Evolutionary conservation across 2,329 filamentous ascomycete genomes (phyloP), one percentile per base, ranked within the genome.

Genomic region (Sarocladium oryzae): DNA sequence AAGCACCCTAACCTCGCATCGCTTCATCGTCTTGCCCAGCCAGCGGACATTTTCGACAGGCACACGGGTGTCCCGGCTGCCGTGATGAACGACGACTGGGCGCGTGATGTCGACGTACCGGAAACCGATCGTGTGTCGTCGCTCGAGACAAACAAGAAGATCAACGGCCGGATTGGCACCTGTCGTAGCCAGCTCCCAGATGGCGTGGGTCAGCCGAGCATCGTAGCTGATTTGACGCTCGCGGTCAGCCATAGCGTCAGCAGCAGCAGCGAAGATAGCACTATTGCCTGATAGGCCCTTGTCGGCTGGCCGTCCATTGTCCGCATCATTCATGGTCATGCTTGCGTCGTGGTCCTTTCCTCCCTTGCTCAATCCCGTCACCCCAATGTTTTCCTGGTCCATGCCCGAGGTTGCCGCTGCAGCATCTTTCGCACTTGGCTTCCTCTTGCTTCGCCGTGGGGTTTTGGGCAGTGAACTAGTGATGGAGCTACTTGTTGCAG

Each of bases 21-120:
- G 78, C 26, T 88, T 83, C 91, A 99, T 97, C 37, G 88, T 88
- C 68, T 91, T 91, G 53, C 90, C 91, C 7, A 99, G 77, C 93
- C 93, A 99, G 57, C 86, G 81, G 20, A 96, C 89, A 61, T 99
- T 99, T 52, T 96, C 93, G 13, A 96, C 86, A 0, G 93, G 93
- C 1, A 99, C 93, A 21, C 93, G 81, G 6, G 86, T 90, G 62
- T 99, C 93, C 59, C 88, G 84, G 62, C 83, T 89, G 33, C 93
- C 93, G 65, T 99, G 93, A 62, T 96, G 92, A 57, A 99, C 96
- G 21, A 96, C 86, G 0, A 97, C 88, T 0, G 89, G 82, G 8
- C 90, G 82, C 5, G 87, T 95, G 57, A 99, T 96, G 64, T 99
- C 93, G 16, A 96, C 92, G 63, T 99, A 99, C 48, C 91, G 84